Evolutionary conservation across 768 basidiomycete species (phyloP).

Genomic region (Sarcodon sp.): DNA sequence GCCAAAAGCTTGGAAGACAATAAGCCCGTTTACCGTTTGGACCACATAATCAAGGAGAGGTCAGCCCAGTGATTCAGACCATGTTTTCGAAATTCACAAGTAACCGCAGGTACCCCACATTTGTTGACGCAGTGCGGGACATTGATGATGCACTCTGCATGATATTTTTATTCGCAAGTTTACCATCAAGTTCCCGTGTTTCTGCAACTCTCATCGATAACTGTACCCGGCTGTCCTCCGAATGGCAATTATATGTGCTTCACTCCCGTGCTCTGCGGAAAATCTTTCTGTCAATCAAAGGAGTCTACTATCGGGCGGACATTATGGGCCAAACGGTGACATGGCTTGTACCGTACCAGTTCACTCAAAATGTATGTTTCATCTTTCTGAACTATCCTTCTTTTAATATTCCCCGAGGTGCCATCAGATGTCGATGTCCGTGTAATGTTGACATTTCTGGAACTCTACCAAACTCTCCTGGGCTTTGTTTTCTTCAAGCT

Average conservation of each 20-base stretch:
- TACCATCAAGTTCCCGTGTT: constrained; percentile 78
- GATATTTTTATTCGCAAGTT: constrained; percentile 81
- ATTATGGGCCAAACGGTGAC: constrained; percentile 86
- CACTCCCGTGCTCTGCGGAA: constrained; percentile 76
- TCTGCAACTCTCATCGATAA: constrained; percentile 80
- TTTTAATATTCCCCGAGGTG: constrained; percentile 34
- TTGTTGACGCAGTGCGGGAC: constrained; percentile 89
- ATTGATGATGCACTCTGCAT: constrained; percentile 97
- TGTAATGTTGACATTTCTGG: constrained; percentile 96
- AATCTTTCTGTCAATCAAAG: constrained; percentile 94
- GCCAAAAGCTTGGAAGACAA: constrained; percentile 91
- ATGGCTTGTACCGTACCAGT: constrained; percentile 96
- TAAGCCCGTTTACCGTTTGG: constrained; percentile 82
- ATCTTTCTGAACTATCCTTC: background rate
- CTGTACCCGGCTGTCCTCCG: constrained; percentile 78
- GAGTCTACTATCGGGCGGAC: constrained; percentile 95
- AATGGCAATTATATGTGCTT: constrained; percentile 97
- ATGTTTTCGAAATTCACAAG: constrained; percentile 1
- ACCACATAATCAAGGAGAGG: constrained; percentile 98
- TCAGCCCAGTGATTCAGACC: constrained; percentile 20
- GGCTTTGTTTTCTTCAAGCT: constrained; percentile 96
- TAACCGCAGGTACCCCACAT: constrained; percentile 78
- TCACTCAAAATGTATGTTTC: constrained; percentile 75
- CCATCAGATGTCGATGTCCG: constrained; percentile 94
- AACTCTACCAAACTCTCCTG: constrained; percentile 92